phyloP scores from a whole-genome alignment of 148 eudicot species.

The Dysphania ambrosioides region DNA sequence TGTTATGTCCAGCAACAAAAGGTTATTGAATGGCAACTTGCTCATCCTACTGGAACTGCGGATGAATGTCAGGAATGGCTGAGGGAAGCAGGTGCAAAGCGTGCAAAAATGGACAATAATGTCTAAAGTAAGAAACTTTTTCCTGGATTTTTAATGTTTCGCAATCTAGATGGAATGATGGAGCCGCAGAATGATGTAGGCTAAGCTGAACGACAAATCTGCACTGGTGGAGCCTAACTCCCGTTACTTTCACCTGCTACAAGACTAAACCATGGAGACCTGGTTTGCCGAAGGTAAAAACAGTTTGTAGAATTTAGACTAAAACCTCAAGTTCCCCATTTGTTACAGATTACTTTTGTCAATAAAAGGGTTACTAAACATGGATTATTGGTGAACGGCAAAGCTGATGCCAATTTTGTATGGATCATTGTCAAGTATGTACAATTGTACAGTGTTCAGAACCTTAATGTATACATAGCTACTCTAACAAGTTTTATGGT shows the following conservation, averaged over 20 bases:
- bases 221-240: background rate
- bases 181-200: background rate
- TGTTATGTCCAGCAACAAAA: conserved; percentile 60
- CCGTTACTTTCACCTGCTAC: background rate
- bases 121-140: background rate
- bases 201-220: background rate
- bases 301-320: no score
- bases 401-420: background rate
- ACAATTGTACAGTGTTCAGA: background rate
- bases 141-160: background rate
- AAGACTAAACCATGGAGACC: background rate
- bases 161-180: background rate
- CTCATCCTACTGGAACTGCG: conserved; percentile 57
- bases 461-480: background rate
- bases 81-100: conserved; percentile 56
- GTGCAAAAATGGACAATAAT: conserved; percentile 49
- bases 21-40: conserved; percentile 85
- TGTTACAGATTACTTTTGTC: no score
- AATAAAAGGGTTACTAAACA: background rate
- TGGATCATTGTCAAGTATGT: background rate
- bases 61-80: conserved; percentile 88
- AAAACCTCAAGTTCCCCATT: no score
- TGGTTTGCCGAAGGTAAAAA: background rate
- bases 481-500: no score
- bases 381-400: background rate